Percentiles rank a stretch among this genome's conserved stretches.
phyloP scores from a whole-genome alignment of 306 rosid species.

The Amphicarpaea edgeworthii region DNA sequence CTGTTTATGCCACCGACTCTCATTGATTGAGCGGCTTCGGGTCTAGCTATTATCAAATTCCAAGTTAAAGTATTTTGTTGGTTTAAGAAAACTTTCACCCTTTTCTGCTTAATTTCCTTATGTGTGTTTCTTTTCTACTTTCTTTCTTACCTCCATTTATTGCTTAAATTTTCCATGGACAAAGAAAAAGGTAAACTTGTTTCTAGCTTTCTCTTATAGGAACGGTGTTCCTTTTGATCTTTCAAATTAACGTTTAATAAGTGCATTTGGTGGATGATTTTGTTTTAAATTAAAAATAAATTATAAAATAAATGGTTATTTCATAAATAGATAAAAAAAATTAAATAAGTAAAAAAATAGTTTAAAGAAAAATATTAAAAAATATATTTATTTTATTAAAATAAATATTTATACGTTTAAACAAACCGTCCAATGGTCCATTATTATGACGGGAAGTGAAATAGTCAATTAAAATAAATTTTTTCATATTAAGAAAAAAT shows the following conservation, averaged over 20 bases:
- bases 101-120: neutral
- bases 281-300: too few relatives aligned
- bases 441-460: too few relatives aligned
- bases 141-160: neutral
- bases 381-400: too few relatives aligned
- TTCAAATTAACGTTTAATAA: neutral
- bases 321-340: too few relatives aligned
- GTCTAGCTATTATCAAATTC: neutral
- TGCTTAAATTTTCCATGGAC: neutral
- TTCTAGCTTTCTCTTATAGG: neutral
- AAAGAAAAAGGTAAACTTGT: neutral
- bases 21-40: neutral
- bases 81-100: neutral
- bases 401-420: too few relatives aligned
- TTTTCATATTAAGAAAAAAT: too few relatives aligned
- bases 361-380: too few relatives aligned
- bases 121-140: neutral
- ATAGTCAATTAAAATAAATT: too few relatives aligned
- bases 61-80: neutral
- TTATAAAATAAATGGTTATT: too few relatives aligned
- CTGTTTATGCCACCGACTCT: neutral
- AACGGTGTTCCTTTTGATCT: neutral
- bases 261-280: too few relatives aligned
- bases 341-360: too few relatives aligned
- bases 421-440: too few relatives aligned